Conservation (phyloP, 805 yeast species). For the Nakazawaea anatomiae region DNA sequence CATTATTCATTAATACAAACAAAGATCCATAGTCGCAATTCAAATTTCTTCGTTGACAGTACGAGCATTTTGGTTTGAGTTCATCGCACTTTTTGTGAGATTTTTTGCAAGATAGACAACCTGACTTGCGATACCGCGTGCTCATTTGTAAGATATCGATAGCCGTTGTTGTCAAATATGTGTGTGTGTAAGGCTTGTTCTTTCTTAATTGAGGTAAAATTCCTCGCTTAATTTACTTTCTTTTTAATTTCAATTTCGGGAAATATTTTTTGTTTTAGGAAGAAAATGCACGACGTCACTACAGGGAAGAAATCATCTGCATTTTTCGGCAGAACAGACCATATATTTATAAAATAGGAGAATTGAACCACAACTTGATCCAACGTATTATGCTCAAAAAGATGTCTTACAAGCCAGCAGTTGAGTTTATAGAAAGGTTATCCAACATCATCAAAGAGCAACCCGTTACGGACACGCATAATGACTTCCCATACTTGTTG, state of each 20-base stretch:
- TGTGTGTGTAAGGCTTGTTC: not conserved
- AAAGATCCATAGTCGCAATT: slow-evolving; percentile 8
- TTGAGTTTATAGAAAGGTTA: slow-evolving; percentile 3
- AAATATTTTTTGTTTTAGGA: too few species aligned
- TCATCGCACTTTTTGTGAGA: slow-evolving; percentile 10
- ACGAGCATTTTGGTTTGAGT: slow-evolving; percentile 6
- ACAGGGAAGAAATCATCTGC: too few species aligned
- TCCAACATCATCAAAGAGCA: slow-evolving; percentile 4
- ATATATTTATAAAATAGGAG: too few species aligned
- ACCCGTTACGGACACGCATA: slow-evolving; percentile 43
- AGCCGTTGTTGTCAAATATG: too few species aligned
- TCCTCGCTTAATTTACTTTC: not conserved
- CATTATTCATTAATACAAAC: not conserved
- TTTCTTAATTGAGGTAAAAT: slow-evolving; percentile 5
- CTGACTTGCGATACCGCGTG: slow-evolving; percentile 6
- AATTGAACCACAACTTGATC: too few species aligned
- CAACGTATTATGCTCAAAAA: not conserved
- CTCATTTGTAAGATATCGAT: not conserved
- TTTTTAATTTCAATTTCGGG: not conserved
- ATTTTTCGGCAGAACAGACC: too few species aligned
- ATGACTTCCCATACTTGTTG: slow-evolving; percentile 47
- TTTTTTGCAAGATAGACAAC: slow-evolving; percentile 7
- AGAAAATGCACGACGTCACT: too few species aligned
- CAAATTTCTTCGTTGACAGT: slow-evolving; percentile 3
- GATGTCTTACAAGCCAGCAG: not conserved